A percentile compares a stretch with the other conserved stretches of the same genome.
Evolutionary conservation across 2,329 filamentous ascomycete species (phyloP).

Genomic region (Colletotrichum chlorophyti): DNA sequence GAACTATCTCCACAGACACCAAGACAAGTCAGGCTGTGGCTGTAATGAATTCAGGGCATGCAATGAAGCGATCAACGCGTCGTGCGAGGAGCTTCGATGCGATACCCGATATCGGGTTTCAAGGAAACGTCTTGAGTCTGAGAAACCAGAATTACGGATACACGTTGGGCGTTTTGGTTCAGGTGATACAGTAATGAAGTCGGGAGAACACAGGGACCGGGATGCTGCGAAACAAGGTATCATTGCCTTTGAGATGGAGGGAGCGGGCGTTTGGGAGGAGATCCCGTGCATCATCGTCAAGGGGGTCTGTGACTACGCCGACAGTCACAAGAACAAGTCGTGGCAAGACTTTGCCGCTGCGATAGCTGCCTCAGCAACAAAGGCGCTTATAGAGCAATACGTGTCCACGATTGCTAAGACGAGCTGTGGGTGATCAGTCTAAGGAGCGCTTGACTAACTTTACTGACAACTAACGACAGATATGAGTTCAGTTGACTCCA

Average conservation of each 20-base stretch:
- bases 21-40: conserved; percentile 15
- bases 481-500: background rate
- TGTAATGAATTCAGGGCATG: conserved; percentile 30
- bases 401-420: no score
- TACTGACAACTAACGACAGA: no score
- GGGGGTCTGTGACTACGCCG: conserved; percentile 46
- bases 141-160: conserved; percentile 36
- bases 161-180: no score
- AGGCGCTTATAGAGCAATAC: conserved; percentile 34
- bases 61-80: conserved; percentile 24
- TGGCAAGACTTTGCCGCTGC: conserved; percentile 46
- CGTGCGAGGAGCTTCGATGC: conserved; percentile 37
- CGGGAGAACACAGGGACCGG: no score
- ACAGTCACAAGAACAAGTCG: conserved; percentile 43
- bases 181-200: no score
- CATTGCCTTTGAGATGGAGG: conserved; percentile 43
- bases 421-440: no score
- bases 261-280: conserved; percentile 39
- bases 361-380: conserved; percentile 40
- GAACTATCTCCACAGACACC: conserved; percentile 38
- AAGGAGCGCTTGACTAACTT: no score
- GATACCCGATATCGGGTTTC: conserved; percentile 27
- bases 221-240: conserved; percentile 32
- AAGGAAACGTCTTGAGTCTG: conserved; percentile 5
- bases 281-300: conserved; percentile 37